Base-by-base conservation (phyloP, 192 early-diverging fungal genomes). In the Podila minutissima region DNA sequence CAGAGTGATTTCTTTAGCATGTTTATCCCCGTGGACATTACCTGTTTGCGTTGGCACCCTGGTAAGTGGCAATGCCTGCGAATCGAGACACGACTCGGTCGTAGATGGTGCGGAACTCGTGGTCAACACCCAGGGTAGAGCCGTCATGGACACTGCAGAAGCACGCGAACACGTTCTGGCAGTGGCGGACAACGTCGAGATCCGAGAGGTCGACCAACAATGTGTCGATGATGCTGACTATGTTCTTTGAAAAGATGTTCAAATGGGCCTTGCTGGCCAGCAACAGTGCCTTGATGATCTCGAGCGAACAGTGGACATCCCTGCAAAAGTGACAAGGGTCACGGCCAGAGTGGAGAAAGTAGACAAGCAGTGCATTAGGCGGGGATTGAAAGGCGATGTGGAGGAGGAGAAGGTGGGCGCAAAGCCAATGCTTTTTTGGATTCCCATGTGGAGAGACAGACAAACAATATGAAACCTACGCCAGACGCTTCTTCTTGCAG, bases 191-290 rank as follows among this genome's bases (percentile, higher is more conserved):
- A 53, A 81, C 46, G 48, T 81, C 77, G 28, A 81, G 33, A 48
- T 81, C 71, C 10, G 77, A 81, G 48, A 73, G 61, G 55, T 81
- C 77, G 49, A 81, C 66, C 55, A 81, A 38, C 12, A 81, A 66
- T 0, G 62, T 10, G 41, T 88, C 86, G n/a, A 94, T 83, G 37
- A 94, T 86, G 50, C 88, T 90, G 12, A 98, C 88, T 64, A 95
- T 84, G 65, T 92, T 88, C 69, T 92, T 92, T 31, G 93, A 93
- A 76, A 98, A 96, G 33, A 97, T 87, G 70, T 93, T 92, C 48
- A 96, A 83, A 66, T 97, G 90, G 37, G 88, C 76, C 41, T 89
- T 89, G 82, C 95, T 96, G 19, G 88, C 78, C 48, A 82, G 74
- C 48, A 98, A 74, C 50, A 98, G 86, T 2, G 90, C 86, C 60